Evolutionary conservation across 1,284 basidiomycete species (phyloP).

Genomic region (Microbotryum saponariae): DNA sequence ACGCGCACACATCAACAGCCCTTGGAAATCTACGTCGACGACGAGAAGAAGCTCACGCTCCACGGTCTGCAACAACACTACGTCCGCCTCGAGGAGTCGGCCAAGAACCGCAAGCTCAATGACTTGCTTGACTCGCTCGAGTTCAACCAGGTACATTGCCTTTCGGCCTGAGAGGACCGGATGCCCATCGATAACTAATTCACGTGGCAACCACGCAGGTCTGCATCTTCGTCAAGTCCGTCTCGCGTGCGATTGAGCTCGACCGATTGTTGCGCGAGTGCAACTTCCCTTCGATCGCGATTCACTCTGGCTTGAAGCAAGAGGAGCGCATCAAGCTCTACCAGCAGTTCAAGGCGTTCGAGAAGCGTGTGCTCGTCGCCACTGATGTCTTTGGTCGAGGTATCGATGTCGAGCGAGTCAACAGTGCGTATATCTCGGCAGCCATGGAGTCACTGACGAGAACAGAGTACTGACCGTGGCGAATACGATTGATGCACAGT

Average conservation of each 20-base stretch:
- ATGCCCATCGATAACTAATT: not conserved
- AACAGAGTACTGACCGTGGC: not conserved
- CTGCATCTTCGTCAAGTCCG: slow-evolving; percentile 98
- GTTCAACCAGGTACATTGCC: slow-evolving; percentile 78
- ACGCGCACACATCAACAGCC: slow-evolving; percentile 53
- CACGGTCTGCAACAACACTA: slow-evolving; percentile 99
- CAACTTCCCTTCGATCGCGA: slow-evolving; percentile 97
- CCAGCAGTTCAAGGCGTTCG: slow-evolving; percentile 98
- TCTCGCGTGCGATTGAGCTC: slow-evolving; percentile 89
- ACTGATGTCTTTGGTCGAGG: slow-evolving; percentile 97
- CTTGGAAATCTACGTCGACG: slow-evolving; percentile 98
- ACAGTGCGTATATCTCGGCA: slow-evolving; percentile 67
- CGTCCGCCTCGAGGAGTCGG: slow-evolving; percentile 87
- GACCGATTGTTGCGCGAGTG: slow-evolving; percentile 94
- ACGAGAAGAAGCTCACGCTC: slow-evolving; percentile 96
- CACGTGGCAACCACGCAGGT: slow-evolving; percentile 52
- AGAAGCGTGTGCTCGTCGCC: slow-evolving; percentile 87
- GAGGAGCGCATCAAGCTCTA: slow-evolving; percentile 98
- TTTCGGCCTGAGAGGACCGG: not conserved
- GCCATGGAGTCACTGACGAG: not conserved
- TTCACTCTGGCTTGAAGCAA: slow-evolving; percentile 88
- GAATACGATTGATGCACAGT: not conserved
- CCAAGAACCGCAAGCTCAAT: slow-evolving; percentile 97
- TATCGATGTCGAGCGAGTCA: slow-evolving; percentile 95
- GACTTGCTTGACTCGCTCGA: slow-evolving; percentile 92